Conservation (phyloP, 371 early-diverging fungal species). For the Cokeromyces recurvatus region DNA sequence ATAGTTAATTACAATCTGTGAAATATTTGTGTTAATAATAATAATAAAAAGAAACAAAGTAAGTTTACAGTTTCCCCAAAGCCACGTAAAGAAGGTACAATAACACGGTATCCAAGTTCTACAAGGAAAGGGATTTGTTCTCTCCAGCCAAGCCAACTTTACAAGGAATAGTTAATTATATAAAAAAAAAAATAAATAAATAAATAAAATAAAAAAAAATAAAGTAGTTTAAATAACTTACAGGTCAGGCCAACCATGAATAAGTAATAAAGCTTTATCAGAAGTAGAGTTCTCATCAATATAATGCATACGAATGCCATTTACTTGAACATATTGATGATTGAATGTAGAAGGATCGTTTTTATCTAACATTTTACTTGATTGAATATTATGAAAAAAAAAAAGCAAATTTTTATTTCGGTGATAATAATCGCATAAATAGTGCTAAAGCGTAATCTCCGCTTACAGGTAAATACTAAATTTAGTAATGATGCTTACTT, state of each 20-base stretch:
- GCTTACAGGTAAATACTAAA: too few species aligned
- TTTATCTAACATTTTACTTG: constrained; percentile 21
- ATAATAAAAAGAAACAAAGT: background rate
- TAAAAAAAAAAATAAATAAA: background rate
- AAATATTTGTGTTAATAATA: background rate
- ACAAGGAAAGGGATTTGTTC: constrained; percentile 66
- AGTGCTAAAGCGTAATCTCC: too few species aligned
- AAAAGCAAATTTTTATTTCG: background rate
- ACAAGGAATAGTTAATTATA: background rate
- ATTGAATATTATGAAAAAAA: background rate
- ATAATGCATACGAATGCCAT: constrained; percentile 55
- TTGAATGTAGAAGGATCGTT: constrained; percentile 39
- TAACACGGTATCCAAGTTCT: constrained; percentile 64
- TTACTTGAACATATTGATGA: constrained; percentile 31
- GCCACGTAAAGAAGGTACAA: constrained; percentile 65
- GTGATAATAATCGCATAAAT: too few species aligned
- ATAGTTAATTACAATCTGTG: background rate
- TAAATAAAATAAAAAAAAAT: background rate
- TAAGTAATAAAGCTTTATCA: constrained; percentile 45
- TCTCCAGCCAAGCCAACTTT: constrained; percentile 66
- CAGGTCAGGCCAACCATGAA: constrained; percentile 76
- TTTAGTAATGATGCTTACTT: too few species aligned
- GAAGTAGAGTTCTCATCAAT: constrained; percentile 62
- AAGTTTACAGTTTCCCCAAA: constrained; percentile 62
- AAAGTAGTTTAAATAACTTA: constrained; percentile 12